Conservation (phyloP, 169 alveolate genomes). For the Babesia gibsoni region DNA sequence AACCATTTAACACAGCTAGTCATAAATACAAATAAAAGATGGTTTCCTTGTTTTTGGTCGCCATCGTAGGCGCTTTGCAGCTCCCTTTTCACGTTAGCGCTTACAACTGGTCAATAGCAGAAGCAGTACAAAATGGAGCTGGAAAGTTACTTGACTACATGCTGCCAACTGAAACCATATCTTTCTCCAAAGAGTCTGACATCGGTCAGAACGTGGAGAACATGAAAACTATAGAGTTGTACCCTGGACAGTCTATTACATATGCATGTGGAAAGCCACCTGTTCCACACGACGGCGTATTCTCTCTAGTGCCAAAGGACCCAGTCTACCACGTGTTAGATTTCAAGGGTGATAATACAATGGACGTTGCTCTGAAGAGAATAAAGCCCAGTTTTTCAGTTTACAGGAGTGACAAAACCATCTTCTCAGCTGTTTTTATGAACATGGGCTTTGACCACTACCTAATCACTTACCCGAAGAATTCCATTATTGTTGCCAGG, state of each 20-base stretch:
- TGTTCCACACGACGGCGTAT: background rate
- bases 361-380: conserved; percentile 26
- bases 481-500: background rate
- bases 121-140: background rate
- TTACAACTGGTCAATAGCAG: too few species aligned
- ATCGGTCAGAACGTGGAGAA: conserved; percentile 29
- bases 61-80: too few species aligned
- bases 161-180: background rate
- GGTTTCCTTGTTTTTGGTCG: too few species aligned
- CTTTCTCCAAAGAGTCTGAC: conserved; percentile 12
- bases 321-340: conserved; percentile 15
- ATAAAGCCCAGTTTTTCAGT: conserved; percentile 22
- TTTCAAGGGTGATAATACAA: conserved; percentile 27
- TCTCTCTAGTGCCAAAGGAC: conserved; percentile 19
- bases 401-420: conserved; percentile 38
- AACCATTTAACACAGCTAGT: too few species aligned
- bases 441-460: conserved; percentile 16
- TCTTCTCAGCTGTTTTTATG: background rate
- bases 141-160: conserved; percentile 14
- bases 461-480: conserved; percentile 11
- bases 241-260: conserved; percentile 43
- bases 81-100: too few species aligned
- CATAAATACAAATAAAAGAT: too few species aligned
- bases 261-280: conserved; percentile 26
- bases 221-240: background rate